Conservation (phyloP, 2,329 filamentous ascomycete genomes). For the Ceratocystis ficicola region DNA sequence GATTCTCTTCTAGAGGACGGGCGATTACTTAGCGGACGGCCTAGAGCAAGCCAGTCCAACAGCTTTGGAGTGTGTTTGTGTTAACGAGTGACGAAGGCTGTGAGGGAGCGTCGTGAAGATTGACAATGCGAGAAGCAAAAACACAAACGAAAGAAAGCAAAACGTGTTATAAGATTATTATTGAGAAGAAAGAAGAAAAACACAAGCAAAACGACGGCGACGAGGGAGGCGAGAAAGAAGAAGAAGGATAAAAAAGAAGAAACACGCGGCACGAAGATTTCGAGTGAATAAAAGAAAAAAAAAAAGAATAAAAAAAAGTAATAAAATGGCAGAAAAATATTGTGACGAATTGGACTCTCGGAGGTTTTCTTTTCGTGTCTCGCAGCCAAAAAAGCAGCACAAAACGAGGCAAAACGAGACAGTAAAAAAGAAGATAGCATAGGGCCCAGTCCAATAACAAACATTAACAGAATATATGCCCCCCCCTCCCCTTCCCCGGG, state of each 20-base stretch:
- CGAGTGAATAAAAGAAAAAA: background rate
- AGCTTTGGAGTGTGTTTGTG: background rate
- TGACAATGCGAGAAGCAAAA: background rate
- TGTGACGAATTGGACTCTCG: constrained; percentile 1
- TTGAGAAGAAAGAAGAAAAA: background rate
- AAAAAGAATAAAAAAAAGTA: background rate
- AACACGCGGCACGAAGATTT: too few relatives aligned
- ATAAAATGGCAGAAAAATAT: constrained; percentile 5
- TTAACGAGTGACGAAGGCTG: too few relatives aligned
- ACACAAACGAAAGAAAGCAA: background rate
- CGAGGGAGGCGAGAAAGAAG: background rate
- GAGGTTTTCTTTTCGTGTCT: constrained; percentile 6
- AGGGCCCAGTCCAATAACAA: background rate
- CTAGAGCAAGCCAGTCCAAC: background rate
- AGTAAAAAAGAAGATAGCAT: background rate
- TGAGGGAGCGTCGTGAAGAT: background rate
- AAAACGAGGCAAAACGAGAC: background rate
- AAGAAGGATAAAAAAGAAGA: background rate
- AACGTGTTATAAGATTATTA: constrained; percentile 2
- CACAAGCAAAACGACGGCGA: background rate
- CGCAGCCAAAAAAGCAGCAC: background rate
- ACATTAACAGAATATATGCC: too few relatives aligned
- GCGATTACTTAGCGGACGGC: background rate
- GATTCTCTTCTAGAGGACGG: background rate
- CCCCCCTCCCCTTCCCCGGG: background rate